Conservation (phyloP, 352 stramenopile genomes). For the Thalassiosira delicatula region DNA sequence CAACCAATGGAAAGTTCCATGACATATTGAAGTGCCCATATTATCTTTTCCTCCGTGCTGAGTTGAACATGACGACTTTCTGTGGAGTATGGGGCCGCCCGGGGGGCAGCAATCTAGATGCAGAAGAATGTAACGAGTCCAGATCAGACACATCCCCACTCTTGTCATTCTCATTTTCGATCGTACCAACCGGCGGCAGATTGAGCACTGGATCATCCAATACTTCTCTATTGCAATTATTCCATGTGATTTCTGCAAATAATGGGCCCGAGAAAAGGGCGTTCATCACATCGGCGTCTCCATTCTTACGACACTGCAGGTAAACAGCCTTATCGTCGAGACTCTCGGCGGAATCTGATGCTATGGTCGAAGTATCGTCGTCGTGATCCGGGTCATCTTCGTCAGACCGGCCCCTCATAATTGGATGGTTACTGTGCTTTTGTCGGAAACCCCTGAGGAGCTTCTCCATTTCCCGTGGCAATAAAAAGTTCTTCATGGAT, state of each 20-base stretch:
- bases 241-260: conserved; percentile 44
- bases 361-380: conserved; percentile 57
- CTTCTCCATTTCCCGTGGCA: conserved; percentile 56
- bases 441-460: conserved; percentile 54
- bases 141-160: conserved; percentile 55
- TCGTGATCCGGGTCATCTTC: conserved; percentile 34
- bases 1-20: too few species aligned
- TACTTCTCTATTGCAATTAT: conserved; percentile 18
- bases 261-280: conserved; percentile 46
- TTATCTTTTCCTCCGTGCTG: too few species aligned
- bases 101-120: conserved; percentile 9
- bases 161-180: conserved; percentile 41
- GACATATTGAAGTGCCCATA: too few species aligned
- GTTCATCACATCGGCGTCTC: conserved; percentile 36
- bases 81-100: too few species aligned
- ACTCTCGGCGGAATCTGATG: conserved; percentile 41
- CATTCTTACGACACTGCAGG: conserved; percentile 37
- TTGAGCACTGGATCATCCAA: conserved; percentile 4
- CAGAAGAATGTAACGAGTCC: conserved; percentile 50
- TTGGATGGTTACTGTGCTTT: conserved; percentile 43
- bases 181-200: conserved; percentile 33
- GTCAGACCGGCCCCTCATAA: conserved; percentile 23
- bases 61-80: not conserved
- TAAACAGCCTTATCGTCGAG: conserved; percentile 60
- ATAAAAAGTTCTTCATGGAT: conserved; percentile 50